A percentile compares a stretch with the other conserved stretches of the same genome.
Evolutionary conservation across 371 early-diverging fungal genomes (phyloP).

Genomic region (Mortierella polycephala): DNA sequence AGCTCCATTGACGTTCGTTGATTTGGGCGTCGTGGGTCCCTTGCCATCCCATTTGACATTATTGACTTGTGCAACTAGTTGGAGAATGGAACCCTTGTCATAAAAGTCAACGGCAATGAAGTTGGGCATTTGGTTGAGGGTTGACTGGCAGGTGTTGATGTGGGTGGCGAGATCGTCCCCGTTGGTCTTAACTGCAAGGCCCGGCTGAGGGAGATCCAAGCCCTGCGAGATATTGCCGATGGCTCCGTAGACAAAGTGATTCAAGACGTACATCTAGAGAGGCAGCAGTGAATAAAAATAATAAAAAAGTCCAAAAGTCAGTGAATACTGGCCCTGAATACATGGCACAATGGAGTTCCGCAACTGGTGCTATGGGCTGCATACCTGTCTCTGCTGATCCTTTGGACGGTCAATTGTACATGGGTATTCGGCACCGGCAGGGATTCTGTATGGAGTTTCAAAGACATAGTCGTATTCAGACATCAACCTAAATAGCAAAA

Average conservation of each 20-base stretch:
- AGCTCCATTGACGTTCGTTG: neutral
- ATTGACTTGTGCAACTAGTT: slow-evolving; percentile 70
- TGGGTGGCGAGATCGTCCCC: slow-evolving; percentile 54
- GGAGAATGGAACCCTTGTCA: slow-evolving; percentile 66
- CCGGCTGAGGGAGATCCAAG: slow-evolving; percentile 65
- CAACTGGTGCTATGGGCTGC: too few species aligned
- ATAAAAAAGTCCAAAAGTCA: neutral
- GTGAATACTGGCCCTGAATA: too few species aligned
- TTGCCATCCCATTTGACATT: slow-evolving; percentile 63
- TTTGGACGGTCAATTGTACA: slow-evolving; percentile 68
- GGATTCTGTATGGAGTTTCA: slow-evolving; percentile 67
- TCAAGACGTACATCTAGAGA: slow-evolving; percentile 66
- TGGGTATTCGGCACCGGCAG: slow-evolving; percentile 45
- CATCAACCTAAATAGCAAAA: slow-evolving; percentile 57
- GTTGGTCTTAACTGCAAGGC: slow-evolving; percentile 63
- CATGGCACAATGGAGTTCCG: too few species aligned
- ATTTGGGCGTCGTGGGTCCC: slow-evolving; percentile 10
- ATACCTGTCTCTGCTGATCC: slow-evolving; percentile 30
- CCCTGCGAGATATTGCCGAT: slow-evolving; percentile 37
- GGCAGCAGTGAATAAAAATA: neutral
- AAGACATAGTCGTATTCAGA: slow-evolving; percentile 65
- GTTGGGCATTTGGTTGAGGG: slow-evolving; percentile 69
- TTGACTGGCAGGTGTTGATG: slow-evolving; percentile 57
- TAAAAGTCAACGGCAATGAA: slow-evolving; percentile 84
- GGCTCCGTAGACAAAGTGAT: slow-evolving; percentile 65